These are phyloP conservation scores for Datisca glomerata DNA, from an alignment of 306 rosid genomes.

Conservation along the genomic window DNA sequence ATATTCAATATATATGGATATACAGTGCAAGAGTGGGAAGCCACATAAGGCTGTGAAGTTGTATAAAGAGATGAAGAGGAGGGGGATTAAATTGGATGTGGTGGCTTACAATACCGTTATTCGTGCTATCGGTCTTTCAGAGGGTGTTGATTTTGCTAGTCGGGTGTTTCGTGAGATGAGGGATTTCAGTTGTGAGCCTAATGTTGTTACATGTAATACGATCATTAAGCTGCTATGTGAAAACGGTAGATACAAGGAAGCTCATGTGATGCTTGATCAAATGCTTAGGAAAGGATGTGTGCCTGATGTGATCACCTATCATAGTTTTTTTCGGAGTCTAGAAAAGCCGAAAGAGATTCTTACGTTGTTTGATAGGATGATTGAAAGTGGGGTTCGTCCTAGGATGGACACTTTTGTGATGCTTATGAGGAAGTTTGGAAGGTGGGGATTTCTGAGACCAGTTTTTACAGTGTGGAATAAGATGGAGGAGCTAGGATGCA, in stretches of 20 bases:
- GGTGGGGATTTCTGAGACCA: slow-evolving; percentile 89
- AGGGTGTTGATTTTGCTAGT: slow-evolving; percentile 65
- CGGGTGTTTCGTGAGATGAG: slow-evolving; percentile 60
- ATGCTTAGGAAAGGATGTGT: slow-evolving; percentile 41
- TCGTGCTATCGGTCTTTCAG: slow-evolving; percentile 55
- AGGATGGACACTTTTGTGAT: slow-evolving; percentile 66
- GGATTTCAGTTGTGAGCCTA: slow-evolving; percentile 56
- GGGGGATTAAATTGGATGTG: slow-evolving; percentile 56
- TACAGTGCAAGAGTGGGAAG: slow-evolving; percentile 71
- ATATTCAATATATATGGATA: slow-evolving; percentile 79
- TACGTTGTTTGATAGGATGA: slow-evolving; percentile 55
- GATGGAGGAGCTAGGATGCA: slow-evolving; percentile 66
- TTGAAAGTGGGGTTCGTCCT: slow-evolving; percentile 55
- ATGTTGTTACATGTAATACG: slow-evolving; percentile 57
- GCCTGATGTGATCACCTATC: slow-evolving; percentile 57
- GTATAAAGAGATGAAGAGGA: slow-evolving; percentile 53
- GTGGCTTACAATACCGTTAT: slow-evolving; percentile 69
- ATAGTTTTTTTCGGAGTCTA: slow-evolving; percentile 44
- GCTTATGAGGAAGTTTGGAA: slow-evolving; percentile 77
- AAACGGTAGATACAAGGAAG: slow-evolving; percentile 53
- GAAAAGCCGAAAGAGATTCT: slow-evolving; percentile 62
- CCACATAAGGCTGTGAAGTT: slow-evolving; percentile 81
- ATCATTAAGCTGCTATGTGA: slow-evolving; percentile 65
- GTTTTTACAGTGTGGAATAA: slow-evolving; percentile 62
- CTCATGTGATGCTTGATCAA: slow-evolving; percentile 30